phyloP scores from a whole-genome alignment of 352 stramenopile species.

The Globisporangium alternatum region DNA sequence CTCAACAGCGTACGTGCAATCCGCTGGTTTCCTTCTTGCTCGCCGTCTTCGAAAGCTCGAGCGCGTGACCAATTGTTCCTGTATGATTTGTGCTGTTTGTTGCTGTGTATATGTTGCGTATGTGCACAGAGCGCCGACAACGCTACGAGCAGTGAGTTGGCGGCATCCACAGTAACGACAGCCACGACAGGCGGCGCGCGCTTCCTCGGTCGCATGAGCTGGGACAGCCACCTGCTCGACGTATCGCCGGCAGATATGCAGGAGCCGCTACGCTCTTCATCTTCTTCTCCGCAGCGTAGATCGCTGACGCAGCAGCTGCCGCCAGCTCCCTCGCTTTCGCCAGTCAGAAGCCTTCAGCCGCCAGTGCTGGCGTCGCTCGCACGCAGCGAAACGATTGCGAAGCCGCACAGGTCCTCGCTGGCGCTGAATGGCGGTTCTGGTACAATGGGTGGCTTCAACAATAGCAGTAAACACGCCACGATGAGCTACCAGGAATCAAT shows the following conservation, averaged over 20 bases:
- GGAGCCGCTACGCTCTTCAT: slow-evolving; percentile 5
- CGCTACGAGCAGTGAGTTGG: neutral
- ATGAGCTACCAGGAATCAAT: slow-evolving; percentile 42
- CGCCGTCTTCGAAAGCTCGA: neutral
- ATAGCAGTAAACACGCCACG: neutral
- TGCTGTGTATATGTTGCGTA: neutral
- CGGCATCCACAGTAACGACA: neutral
- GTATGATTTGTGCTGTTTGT: neutral
- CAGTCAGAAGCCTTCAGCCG: neutral
- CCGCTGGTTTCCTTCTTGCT: neutral
- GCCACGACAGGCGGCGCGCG: neutral
- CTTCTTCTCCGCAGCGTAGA: neutral
- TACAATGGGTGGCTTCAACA: neutral
- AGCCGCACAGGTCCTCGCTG: neutral
- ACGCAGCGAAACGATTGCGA: neutral
- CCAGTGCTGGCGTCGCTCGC: neutral
- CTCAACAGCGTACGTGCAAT: neutral
- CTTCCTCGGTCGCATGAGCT: slow-evolving; percentile 55
- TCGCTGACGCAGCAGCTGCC: neutral
- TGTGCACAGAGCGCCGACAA: neutral
- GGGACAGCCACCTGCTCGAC: slow-evolving; percentile 52
- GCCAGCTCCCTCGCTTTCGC: neutral
- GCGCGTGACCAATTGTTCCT: no score
- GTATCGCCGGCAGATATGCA: neutral
- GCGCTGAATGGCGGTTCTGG: neutral